Percentiles rank a stretch among this genome's conserved stretches.
These are phyloP conservation scores for Phlebiopsis gigantea DNA, from an alignment of 768 basidiomycete species.

Conservation along the genomic window DNA sequence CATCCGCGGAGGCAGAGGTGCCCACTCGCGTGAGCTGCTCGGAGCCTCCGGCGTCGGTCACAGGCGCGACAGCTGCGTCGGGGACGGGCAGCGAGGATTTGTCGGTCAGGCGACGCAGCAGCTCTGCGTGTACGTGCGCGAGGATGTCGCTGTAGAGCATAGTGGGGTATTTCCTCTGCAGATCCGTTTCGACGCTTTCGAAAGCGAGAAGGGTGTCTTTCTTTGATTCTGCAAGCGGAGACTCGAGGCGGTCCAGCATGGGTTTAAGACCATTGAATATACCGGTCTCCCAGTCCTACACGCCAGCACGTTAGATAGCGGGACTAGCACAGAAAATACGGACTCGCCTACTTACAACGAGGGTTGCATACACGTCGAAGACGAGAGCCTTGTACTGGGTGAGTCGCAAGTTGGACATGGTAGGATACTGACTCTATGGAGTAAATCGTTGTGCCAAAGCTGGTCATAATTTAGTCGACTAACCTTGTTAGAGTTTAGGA, in stretches of 20 bases:
- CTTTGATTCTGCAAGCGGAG: slow-evolving; percentile 41
- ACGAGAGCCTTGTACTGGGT: slow-evolving; percentile 43
- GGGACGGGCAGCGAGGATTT: slow-evolving; percentile 10
- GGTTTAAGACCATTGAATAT: slow-evolving; percentile 52
- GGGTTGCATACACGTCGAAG: slow-evolving; percentile 77
- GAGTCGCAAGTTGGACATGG: slow-evolving; percentile 13
- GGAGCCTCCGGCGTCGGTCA: slow-evolving; percentile 29
- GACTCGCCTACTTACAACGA: slow-evolving; percentile 37
- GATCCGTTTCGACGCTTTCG: slow-evolving; percentile 44
- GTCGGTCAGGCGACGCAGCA: slow-evolving; percentile 29
- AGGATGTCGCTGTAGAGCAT: slow-evolving; percentile 61
- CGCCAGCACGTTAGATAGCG: background rate
- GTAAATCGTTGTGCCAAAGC: too few relatives aligned
- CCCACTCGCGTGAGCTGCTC: slow-evolving; percentile 11
- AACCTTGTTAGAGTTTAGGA: too few relatives aligned
- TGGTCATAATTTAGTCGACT: too few relatives aligned
- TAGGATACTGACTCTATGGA: too few relatives aligned
- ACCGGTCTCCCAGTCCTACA: slow-evolving; percentile 70
- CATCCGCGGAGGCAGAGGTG: slow-evolving; percentile 12
- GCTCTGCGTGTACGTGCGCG: slow-evolving; percentile 29
- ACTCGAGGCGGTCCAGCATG: slow-evolving; percentile 29
- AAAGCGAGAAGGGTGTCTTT: slow-evolving; percentile 50
- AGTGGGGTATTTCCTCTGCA: slow-evolving; percentile 52
- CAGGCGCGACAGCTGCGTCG: slow-evolving; percentile 1
- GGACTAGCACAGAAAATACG: background rate